Evolutionary conservation across 495 filamentous ascomycete genomes (phyloP).

Genomic region (Daldinia grandis): DNA sequence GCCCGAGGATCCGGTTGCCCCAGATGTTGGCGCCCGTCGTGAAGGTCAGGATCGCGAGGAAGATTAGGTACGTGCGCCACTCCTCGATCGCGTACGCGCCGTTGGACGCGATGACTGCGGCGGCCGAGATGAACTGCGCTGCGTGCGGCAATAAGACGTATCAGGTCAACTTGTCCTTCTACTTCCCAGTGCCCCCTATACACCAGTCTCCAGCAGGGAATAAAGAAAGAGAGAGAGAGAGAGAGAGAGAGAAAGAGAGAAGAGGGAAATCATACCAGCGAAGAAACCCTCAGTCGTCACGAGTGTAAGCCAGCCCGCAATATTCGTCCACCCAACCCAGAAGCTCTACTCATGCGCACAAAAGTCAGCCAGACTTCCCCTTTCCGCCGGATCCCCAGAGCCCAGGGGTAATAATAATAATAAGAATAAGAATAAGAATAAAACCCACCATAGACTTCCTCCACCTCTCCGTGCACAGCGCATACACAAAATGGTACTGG

Average conservation of each 20-base stretch:
- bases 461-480: slow-evolving; percentile 47
- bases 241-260: no score
- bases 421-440: no score
- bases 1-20: slow-evolving; percentile 47
- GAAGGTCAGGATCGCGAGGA: slow-evolving; percentile 46
- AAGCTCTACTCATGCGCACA: slow-evolving; percentile 41
- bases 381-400: not conserved
- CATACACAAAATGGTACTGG: slow-evolving; percentile 61
- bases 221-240: no score
- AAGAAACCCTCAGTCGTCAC: slow-evolving; percentile 51
- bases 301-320: slow-evolving; percentile 52
- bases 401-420: no score
- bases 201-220: not conserved
- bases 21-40: slow-evolving; percentile 47
- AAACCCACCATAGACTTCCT: slow-evolving; percentile 43
- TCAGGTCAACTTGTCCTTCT: not conserved
- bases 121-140: slow-evolving; percentile 49
- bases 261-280: slow-evolving; percentile 42
- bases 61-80: slow-evolving; percentile 49
- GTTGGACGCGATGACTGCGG: slow-evolving; percentile 45
- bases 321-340: slow-evolving; percentile 52
- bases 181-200: no score
- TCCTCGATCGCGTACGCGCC: slow-evolving; percentile 43
- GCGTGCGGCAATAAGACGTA: not conserved
- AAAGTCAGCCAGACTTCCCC: slow-evolving; percentile 10